A percentile compares a stretch with the other conserved stretches of the same genome.
Conservation (phyloP, 805 yeast species). For the Metschnikowia hibisci region DNA sequence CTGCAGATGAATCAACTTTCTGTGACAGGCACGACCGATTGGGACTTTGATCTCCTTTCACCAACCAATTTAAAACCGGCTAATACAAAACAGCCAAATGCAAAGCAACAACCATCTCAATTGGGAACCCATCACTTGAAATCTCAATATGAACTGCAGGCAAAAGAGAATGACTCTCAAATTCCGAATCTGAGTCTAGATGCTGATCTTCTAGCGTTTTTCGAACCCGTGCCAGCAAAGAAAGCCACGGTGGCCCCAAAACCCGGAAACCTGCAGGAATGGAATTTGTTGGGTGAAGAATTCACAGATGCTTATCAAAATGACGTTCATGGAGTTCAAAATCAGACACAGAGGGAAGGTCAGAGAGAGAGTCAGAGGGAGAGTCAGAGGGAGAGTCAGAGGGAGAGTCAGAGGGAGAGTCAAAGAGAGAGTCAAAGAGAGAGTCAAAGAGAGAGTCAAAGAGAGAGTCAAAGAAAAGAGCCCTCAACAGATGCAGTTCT, state of each 20-base stretch:
- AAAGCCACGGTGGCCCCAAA: neutral
- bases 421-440: neutral
- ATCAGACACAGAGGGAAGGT: neutral
- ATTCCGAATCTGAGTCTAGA: neutral
- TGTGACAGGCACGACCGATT: constrained; percentile 3
- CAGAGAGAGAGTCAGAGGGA: neutral
- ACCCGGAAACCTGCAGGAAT: neutral
- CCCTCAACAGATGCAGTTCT: constrained; percentile 43
- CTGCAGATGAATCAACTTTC: constrained; percentile 15
- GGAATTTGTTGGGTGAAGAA: constrained; percentile 36
- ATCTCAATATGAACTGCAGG: no score
- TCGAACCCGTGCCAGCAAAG: neutral
- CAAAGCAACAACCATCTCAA: no score
- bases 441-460: neutral
- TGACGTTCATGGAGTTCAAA: no score
- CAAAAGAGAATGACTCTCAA: no score
- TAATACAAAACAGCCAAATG: neutral
- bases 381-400: neutral
- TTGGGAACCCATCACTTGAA: no score
- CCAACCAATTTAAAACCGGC: neutral
- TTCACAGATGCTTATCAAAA: constrained; percentile 36
- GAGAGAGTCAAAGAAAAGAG: neutral
- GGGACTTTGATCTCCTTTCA: constrained; percentile 11
- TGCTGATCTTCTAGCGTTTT: constrained; percentile 1
- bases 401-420: no score